Base-by-base conservation (phyloP, 306 rosid species). In the Pterocarpus santalinus region DNA sequence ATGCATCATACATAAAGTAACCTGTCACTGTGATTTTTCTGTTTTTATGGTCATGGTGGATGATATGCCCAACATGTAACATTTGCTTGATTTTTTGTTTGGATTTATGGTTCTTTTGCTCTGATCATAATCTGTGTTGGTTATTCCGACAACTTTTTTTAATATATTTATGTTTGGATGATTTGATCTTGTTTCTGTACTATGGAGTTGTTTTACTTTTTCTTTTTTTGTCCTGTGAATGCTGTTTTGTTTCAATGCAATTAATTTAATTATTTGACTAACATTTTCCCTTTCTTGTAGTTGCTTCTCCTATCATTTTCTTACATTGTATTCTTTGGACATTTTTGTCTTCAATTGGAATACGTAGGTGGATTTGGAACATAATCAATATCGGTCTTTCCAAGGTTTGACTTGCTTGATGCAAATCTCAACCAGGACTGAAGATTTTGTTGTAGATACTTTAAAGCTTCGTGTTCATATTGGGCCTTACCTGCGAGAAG, bases 401-500 rank as follows among this genome's bases (percentile, higher is more conserved):
- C 99, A 95, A 92, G 99, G 99, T 74, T 80, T 95, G 88, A 95
- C 99, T 38, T 93, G 99, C 89, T 88, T 95, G 92, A 95, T 95
- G 92, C 99, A 95, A 89, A 93, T 95, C 61, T 95, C 99, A 51
- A 95, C 98, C 61, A 90, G 99, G 86, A 89, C 94, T 6, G 99
- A 93, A 83, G 99, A 95, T 93, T 95, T 91, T 89, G 49, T 95
- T 28, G 88, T 95, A 4, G 99, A 95, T 87, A 94, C 99, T 76
- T 41, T 95, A 80, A 95, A 93, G 91, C 94, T 95, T 69, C 90
- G 78, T 16, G 70, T 81, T 85, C 93, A 91, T 73, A 83, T 95
- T 77, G 99, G 99, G 56, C 97, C 97, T 30, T 86, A 91, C 79
- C 91, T 95, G 38, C 86, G 99, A 85, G 99, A 92, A 69, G 86